Evolutionary conservation across 148 eudicot species (phyloP).

Genomic region (Vaccinium corymbosum): DNA sequence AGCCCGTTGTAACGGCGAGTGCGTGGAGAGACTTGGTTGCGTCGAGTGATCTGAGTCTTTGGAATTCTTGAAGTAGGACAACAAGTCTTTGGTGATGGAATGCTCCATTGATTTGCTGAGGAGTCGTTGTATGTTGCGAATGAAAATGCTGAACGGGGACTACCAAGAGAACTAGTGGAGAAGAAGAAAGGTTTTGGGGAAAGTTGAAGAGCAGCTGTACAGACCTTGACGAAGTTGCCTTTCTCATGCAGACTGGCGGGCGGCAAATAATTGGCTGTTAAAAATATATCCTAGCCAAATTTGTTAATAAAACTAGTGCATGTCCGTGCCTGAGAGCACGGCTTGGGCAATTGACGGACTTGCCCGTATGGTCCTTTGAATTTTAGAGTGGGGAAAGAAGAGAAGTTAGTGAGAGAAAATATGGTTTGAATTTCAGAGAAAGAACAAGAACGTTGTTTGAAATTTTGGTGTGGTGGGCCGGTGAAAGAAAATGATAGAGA

Average conservation of each 20-base stretch:
- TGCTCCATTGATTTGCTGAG: conserved; percentile 18
- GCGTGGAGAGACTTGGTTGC: conserved; percentile 51
- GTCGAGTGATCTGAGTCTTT: conserved; percentile 33
- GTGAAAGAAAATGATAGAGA: too few relatives aligned
- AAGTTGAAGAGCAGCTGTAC: background rate
- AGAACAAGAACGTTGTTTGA: too few relatives aligned
- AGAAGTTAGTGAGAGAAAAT: too few relatives aligned
- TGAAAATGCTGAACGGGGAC: background rate
- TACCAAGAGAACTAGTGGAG: conserved; percentile 14
- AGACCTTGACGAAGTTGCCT: conserved; percentile 3
- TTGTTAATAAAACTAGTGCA: too few relatives aligned
- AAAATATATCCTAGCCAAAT: too few relatives aligned
- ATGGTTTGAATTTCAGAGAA: too few relatives aligned
- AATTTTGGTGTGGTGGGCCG: too few relatives aligned
- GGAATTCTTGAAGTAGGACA: conserved; percentile 32
- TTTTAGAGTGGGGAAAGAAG: too few relatives aligned
- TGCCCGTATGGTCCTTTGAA: too few relatives aligned
- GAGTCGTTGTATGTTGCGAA: background rate
- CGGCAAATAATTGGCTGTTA: background rate
- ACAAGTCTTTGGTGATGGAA: conserved; percentile 30
- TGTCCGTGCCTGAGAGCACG: too few relatives aligned
- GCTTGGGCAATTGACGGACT: too few relatives aligned
- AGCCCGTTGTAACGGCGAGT: conserved; percentile 40
- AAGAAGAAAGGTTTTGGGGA: background rate
- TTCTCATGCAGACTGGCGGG: conserved; percentile 17